phyloP scores from a whole-genome alignment of 2,329 filamentous ascomycete genomes.

The Paracamarosporium sp. region DNA sequence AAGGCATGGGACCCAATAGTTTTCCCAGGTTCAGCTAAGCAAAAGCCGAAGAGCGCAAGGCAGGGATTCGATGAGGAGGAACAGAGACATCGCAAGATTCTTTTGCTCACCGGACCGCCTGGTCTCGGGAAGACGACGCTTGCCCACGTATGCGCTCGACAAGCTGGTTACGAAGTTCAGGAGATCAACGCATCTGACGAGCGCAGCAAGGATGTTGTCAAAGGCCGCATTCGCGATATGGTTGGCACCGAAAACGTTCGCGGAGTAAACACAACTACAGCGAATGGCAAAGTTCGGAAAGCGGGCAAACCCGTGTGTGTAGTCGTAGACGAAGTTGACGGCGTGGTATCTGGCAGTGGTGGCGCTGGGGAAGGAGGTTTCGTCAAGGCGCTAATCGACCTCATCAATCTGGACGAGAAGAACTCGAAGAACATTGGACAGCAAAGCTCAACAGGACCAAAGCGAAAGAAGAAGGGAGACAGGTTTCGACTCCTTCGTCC shows the following conservation, averaged over 20 bases:
- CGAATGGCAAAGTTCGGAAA: conserved; percentile 67
- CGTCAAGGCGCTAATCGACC: conserved; percentile 90
- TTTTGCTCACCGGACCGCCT: conserved; percentile 89
- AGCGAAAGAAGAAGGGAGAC: conserved; percentile 77
- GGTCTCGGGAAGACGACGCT: conserved; percentile 95
- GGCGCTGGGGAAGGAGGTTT: conserved; percentile 86
- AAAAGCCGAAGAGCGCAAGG: conserved; percentile 58
- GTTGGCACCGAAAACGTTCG: conserved; percentile 93
- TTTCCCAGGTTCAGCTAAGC: conserved; percentile 76
- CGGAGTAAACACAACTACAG: conserved; percentile 64
- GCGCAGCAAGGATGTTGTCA: conserved; percentile 86
- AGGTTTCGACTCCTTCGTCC: conserved; percentile 87
- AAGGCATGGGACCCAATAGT: conserved; percentile 94
- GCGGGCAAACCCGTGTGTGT: conserved; percentile 88
- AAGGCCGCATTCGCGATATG: conserved; percentile 87
- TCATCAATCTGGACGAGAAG: conserved; percentile 85
- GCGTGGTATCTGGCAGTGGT: conserved; percentile 82
- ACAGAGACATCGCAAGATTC: conserved; percentile 81
- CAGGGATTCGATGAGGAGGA: conserved; percentile 67
- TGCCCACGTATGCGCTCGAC: conserved; percentile 92
- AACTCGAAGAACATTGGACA: conserved; percentile 62
- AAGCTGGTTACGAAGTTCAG: conserved; percentile 94
- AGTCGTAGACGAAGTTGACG: conserved; percentile 95
- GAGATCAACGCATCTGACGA: conserved; percentile 99
- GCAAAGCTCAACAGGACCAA: conserved; percentile 43